A percentile compares a stretch with the other conserved stretches of the same genome.
phyloP scores from a whole-genome alignment of 495 filamentous ascomycete species.

The Aspergillus carlsbadensis region DNA sequence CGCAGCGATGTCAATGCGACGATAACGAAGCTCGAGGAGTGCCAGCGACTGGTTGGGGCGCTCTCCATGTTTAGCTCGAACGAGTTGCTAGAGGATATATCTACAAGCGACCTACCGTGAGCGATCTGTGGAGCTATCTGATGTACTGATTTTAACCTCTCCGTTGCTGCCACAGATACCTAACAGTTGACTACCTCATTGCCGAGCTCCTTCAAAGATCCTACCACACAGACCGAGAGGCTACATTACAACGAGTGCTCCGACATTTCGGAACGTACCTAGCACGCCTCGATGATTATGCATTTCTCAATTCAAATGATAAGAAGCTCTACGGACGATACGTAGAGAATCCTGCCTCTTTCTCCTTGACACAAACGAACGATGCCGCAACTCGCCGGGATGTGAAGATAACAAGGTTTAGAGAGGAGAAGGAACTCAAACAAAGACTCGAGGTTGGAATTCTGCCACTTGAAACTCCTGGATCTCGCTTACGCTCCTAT shows the following conservation, averaged over 20 bases:
- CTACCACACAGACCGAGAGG: slow-evolving; percentile 57
- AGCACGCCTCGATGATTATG: slow-evolving; percentile 72
- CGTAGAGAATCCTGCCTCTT: slow-evolving; percentile 60
- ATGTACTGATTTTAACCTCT: neutral
- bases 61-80: slow-evolving; percentile 87
- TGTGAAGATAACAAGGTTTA: slow-evolving; percentile 83
- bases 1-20: slow-evolving; percentile 64
- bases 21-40: slow-evolving; percentile 70
- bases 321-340: slow-evolving; percentile 71
- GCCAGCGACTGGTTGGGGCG: slow-evolving; percentile 62
- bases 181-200: slow-evolving; percentile 65
- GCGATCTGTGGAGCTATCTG: slow-evolving; percentile 5
- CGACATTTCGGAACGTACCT: slow-evolving; percentile 75
- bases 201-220: slow-evolving; percentile 65
- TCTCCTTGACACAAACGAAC: slow-evolving; percentile 64
- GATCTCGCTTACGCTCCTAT: slow-evolving; percentile 24
- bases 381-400: slow-evolving; percentile 75
- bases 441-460: slow-evolving; percentile 68
- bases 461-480: neutral
- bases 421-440: slow-evolving; percentile 83
- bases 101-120: slow-evolving; percentile 79
- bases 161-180: slow-evolving; percentile 50
- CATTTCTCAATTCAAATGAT: slow-evolving; percentile 64
- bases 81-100: slow-evolving; percentile 84
- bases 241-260: slow-evolving; percentile 59